phyloP scores from a whole-genome alignment of 2,329 filamentous ascomycete species.

The Colletotrichum tofieldiae region DNA sequence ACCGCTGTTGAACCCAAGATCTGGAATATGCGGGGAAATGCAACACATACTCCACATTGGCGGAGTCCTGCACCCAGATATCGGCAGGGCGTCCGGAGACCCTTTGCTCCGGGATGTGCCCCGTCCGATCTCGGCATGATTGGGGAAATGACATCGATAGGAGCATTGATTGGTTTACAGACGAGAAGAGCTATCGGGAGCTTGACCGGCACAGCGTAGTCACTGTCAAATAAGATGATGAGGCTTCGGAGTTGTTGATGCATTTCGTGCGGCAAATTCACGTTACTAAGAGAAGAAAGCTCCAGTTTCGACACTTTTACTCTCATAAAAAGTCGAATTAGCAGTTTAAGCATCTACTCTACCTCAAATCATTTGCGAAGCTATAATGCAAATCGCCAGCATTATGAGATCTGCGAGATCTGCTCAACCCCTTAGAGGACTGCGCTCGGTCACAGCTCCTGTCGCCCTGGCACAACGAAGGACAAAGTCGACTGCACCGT shows the following conservation, averaged over 20 bases:
- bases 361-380: not conserved
- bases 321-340: not conserved
- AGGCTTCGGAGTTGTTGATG: not conserved
- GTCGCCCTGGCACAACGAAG: constrained; percentile 45
- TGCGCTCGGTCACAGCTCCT: constrained; percentile 41
- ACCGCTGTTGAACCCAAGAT: constrained; percentile 5
- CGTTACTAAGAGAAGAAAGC: not conserved
- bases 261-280: not conserved
- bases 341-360: not conserved
- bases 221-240: constrained; percentile 26
- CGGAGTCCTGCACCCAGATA: constrained; percentile 20
- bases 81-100: constrained; percentile 24
- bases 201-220: constrained; percentile 14
- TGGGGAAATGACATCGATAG: constrained; percentile 31
- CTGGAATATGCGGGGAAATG: constrained; percentile 23
- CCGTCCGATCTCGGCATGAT: constrained; percentile 33
- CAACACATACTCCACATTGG: not conserved
- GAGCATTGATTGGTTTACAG: constrained; percentile 11
- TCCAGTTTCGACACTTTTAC: not conserved
- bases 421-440: constrained; percentile 1
- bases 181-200: constrained; percentile 19
- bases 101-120: constrained; percentile 24
- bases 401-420: constrained; percentile 20
- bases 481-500: constrained; percentile 49
- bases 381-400: constrained; percentile 25